Evolutionary conservation across 78 protist genomes (phyloP).

Genomic region (Acrasis kona): DNA sequence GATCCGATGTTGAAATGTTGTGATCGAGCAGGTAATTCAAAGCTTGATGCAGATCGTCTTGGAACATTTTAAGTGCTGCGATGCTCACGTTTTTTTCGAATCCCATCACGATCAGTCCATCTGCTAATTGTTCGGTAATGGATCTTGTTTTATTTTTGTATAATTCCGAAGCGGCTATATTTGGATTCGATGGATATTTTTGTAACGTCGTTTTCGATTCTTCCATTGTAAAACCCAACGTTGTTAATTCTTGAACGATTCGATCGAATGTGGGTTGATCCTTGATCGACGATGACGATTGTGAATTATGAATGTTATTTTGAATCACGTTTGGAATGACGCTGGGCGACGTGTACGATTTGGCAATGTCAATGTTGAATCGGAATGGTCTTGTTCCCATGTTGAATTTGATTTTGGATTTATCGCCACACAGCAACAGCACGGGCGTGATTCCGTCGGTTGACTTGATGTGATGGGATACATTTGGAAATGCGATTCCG

Average conservation of each 20-base stretch:
- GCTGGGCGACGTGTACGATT: neutral
- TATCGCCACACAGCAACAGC: neutral
- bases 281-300: too few species aligned
- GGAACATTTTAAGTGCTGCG: neutral
- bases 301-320: too few species aligned
- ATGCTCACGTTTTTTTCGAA: neutral
- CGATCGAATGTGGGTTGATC: too few species aligned
- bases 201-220: neutral
- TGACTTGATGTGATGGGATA: too few species aligned
- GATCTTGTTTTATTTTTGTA: neutral
- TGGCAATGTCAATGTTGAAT: neutral
- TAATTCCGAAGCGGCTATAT: neutral
- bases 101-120: neutral
- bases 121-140: neutral
- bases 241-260: neutral
- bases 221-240: neutral
- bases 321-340: too few species aligned
- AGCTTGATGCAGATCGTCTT: neutral
- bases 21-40: neutral
- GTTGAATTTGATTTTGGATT: neutral
- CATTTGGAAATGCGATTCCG: neutral
- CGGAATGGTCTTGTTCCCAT: neutral
- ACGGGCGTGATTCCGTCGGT: too few species aligned
- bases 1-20: neutral
- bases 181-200: neutral